Base-by-base conservation (phyloP, 805 yeast species). In the Saturnispora quitensis region DNA sequence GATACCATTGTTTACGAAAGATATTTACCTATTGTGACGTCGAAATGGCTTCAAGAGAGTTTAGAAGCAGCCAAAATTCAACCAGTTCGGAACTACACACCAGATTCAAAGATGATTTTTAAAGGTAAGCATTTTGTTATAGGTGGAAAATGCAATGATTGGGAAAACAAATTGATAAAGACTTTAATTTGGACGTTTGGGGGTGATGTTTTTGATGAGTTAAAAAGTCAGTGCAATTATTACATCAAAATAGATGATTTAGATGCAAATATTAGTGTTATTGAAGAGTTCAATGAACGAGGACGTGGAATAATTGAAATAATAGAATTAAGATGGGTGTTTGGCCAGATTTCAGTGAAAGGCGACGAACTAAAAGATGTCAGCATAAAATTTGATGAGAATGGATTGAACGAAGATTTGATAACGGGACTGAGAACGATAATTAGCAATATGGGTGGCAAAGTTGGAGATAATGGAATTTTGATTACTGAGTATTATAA, bases 181-280 rank as follows among this genome's bases (percentile, higher is more conserved):
- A 82, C 81, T 6, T 87, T 85, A 0, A 84, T 84, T 2, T 67
- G 77, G 20, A 81, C 86, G 1, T 73, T 86, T 54, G 98, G 97
- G 2, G 98, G 96, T 3, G 81, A 78, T 34, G 81, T 73, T 60
- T 69, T 79, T 40, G 84, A 83, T 54, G 70, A 70, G 10, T 69
- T 90, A 31, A 81, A 88, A 8, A 76, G 76, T 50, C 77, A 76
- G 56, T 86, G 95, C 1, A 87, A 97, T 0, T 97, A 91, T 71
- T 73, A 89, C 35, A 70, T 91, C 20, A 77, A 91, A 0, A 27
- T 12, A 9, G 61, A 66, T 4, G 78, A 77, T 55, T 62, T 68
- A 35, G 77, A 80, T 50, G 86, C 80, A 50, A 49, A 80, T 53
- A 77, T 59, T 33, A 56, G 55, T 38, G 50, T 64, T 46, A 60